A percentile compares a stretch with the other conserved stretches of the same genome.
phyloP scores from a whole-genome alignment of 179 eudicot genomes.

The Drosera spatulata region DNA sequence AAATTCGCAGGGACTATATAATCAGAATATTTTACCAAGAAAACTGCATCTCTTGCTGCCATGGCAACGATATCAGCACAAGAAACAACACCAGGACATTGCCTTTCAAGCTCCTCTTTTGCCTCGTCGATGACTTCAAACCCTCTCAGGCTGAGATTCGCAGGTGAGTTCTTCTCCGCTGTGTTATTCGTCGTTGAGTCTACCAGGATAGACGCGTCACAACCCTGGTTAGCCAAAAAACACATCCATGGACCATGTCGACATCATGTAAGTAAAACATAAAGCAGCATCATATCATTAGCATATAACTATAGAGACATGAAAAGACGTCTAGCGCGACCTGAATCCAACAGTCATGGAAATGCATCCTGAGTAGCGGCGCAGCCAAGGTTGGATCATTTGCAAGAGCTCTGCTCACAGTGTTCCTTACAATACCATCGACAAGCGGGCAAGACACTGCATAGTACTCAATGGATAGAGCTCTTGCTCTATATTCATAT shows the following conservation, averaged over 20 bases:
- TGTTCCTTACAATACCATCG: conserved; percentile 40
- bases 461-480: conserved; percentile 65
- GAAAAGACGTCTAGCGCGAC: conserved; percentile 12
- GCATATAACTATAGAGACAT: background rate
- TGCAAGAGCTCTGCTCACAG: conserved; percentile 45
- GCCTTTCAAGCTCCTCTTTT: conserved; percentile 43
- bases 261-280: too few species aligned
- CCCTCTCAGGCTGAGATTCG: conserved; percentile 70
- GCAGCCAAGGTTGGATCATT: conserved; percentile 77
- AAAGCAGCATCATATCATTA: too few species aligned
- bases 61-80: conserved; percentile 83
- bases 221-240: conserved; percentile 33
- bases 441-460: conserved; percentile 56
- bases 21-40: conserved; percentile 41
- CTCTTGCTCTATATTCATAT: conserved; percentile 20
- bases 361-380: conserved; percentile 68
- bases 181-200: conserved; percentile 74
- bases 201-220: conserved; percentile 71
- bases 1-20: too few species aligned
- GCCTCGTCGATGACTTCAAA: conserved; percentile 58
- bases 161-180: conserved; percentile 92
- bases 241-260: background rate
- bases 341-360: conserved; percentile 86
- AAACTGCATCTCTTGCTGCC: conserved; percentile 79
- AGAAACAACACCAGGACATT: conserved; percentile 80